Base-by-base conservation (phyloP, 179 eudicot genomes). In the Actinidia polygama region DNA sequence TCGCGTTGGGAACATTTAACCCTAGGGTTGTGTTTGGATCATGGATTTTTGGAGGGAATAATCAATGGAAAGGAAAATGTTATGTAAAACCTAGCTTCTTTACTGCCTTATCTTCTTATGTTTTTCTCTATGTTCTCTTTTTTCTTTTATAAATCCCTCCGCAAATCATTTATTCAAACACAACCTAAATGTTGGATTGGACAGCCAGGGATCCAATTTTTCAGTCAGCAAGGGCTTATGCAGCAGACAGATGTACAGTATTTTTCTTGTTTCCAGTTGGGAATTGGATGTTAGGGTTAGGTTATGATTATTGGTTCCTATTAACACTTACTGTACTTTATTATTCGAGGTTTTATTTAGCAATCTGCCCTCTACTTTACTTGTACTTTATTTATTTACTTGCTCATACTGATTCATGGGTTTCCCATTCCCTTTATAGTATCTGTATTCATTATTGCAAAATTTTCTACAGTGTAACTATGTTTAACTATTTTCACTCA, bases 231-330 rank as follows among this genome's bases (percentile, higher is more conserved):
- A 19, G 21, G 50, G 50, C 44, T 69, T 23, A 40, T 50, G 73
- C 80, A 14, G 81, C 78, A 59, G 69, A 67, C 44, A 50, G 54
- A 81, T 81, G 82, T 82, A 82, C 87, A 85, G 83, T 78, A 74
- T 69, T 82, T 36, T 81, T 72, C 81, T 80, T 72, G n/a, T 74
- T 77, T 68, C 68, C 36, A 75, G 62, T 66, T 68, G 75, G 61
- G 47, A 40, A 64, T 53, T 64, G 82, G 54, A 36, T 79, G 58
- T 18, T 83, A 61, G 59, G 71, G 72, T 79, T 73, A 63, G 64
- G 49, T 68, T 51, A 53, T 40, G 73, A 51, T 24, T 53, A 46
- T 18, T 79, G n/a, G 54, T 69, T 66, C 55, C n/a, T 57, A 36
- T 72, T 79, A 51, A 36, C 73, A 79, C 30, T 46, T n/a, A 40